Evolutionary conservation across 805 yeast species (phyloP).

Genomic region (Saccharomycopsis javanensis): DNA sequence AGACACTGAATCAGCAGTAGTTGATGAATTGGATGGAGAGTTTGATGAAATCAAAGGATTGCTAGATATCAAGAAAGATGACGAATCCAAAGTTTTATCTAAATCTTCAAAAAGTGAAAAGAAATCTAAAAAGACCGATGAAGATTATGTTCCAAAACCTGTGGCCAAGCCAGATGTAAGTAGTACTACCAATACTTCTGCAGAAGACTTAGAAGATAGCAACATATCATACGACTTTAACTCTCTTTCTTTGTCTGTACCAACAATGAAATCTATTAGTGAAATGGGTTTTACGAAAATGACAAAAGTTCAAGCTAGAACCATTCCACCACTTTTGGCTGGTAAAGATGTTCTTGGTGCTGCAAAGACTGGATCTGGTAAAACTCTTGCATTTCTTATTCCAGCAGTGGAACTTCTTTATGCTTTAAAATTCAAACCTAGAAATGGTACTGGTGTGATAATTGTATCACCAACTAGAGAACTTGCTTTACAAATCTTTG

Average conservation of each 20-base stretch:
- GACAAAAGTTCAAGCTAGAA: conserved; percentile 93
- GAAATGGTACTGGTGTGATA: conserved; percentile 96
- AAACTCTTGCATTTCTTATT: conserved; percentile 87
- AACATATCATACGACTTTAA: conserved; percentile 26
- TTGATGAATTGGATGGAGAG: neutral
- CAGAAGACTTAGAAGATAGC: conserved; percentile 15
- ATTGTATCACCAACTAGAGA: conserved; percentile 97
- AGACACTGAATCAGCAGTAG: neutral
- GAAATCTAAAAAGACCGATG: conserved; percentile 22
- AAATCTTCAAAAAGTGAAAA: conserved; percentile 19
- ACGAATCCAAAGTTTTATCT: neutral
- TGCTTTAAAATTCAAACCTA: conserved; percentile 86
- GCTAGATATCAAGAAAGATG: neutral
- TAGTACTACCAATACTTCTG: conserved; percentile 30
- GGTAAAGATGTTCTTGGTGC: conserved; percentile 98
- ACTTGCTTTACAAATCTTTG: conserved; percentile 93
- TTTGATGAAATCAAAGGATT: neutral
- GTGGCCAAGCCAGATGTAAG: conserved; percentile 52
- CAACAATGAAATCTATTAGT: conserved; percentile 69
- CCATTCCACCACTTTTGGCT: conserved; percentile 92
- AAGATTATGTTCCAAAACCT: conserved; percentile 32
- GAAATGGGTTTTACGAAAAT: conserved; percentile 85
- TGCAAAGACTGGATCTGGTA: conserved; percentile 99
- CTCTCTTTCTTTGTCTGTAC: conserved; percentile 62
- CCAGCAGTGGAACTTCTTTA: conserved; percentile 93